A percentile compares a stretch with the other conserved stretches of the same genome.
These are phyloP conservation scores for Yamadazyma atlantica DNA, from an alignment of 1,139 yeast genomes.

Conservation along the genomic window DNA sequence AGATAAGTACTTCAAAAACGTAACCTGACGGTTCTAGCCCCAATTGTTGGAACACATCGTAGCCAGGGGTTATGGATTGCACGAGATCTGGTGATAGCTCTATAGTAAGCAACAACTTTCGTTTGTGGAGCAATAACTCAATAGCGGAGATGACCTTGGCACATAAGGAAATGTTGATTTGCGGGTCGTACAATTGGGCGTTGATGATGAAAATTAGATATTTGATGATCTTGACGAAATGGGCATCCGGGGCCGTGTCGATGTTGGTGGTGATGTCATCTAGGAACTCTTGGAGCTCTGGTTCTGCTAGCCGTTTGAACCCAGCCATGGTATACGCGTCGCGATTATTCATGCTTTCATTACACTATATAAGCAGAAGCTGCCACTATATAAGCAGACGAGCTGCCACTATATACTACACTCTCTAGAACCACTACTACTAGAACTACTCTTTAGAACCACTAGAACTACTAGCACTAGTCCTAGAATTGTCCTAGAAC, in stretches of 20 bases:
- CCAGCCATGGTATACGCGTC: too few relatives aligned
- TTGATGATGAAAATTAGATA: constrained; percentile 25
- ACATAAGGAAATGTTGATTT: constrained; percentile 14
- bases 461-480: too few relatives aligned
- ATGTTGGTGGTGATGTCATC: constrained; percentile 37
- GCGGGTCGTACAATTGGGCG: constrained; percentile 9
- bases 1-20: background rate
- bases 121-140: constrained; percentile 29
- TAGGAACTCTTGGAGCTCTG: constrained; percentile 34
- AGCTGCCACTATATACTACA: too few relatives aligned
- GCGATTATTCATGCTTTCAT: too few relatives aligned
- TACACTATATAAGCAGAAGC: too few relatives aligned
- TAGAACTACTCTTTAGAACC: too few relatives aligned
- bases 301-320: constrained; percentile 18
- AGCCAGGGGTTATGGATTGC: background rate
- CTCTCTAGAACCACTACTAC: too few relatives aligned
- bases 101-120: constrained; percentile 23
- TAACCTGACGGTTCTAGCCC: background rate
- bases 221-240: constrained; percentile 36
- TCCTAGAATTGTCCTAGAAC: too few relatives aligned
- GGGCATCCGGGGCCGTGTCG: constrained; percentile 22
- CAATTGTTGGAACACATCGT: background rate
- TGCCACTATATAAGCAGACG: too few relatives aligned
- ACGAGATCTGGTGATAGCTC: background rate
- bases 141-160: constrained; percentile 26